These are phyloP conservation scores for Perkinsus chesapeaki DNA, from an alignment of 169 alveolate species.

Conservation along the genomic window DNA sequence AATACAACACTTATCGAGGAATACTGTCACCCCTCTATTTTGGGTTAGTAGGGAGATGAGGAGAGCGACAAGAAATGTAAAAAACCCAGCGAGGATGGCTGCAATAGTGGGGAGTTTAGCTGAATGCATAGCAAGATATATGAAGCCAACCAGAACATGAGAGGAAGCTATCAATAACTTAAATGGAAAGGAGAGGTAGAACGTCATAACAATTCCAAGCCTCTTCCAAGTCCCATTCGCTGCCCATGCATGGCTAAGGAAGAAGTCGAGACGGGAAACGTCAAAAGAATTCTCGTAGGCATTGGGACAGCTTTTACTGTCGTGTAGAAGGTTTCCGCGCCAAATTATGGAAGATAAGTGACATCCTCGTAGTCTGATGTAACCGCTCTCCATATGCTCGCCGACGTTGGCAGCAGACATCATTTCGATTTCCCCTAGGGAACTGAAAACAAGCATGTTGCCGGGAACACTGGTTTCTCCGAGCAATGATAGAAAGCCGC, in stretches of 20 bases:
- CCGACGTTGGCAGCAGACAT: no score
- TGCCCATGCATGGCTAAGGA: neutral
- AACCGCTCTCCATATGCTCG: no score
- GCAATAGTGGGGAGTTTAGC: no score
- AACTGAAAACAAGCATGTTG: no score
- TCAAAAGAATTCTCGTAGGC: neutral
- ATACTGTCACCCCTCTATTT: neutral
- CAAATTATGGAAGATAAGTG: neutral
- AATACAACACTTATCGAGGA: neutral
- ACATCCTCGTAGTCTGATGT: neutral
- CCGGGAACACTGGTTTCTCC: no score
- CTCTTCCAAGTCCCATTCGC: neutral
- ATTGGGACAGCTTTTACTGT: neutral
- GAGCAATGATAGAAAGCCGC: no score
- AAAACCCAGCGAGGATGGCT: neutral
- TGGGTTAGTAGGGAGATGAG: neutral
- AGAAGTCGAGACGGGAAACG: neutral
- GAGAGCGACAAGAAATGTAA: neutral
- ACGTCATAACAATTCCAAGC: neutral
- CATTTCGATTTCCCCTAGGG: no score
- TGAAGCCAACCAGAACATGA: no score
- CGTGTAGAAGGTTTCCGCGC: neutral
- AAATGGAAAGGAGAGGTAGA: neutral
- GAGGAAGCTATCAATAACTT: no score
- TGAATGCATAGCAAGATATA: no score